Evolutionary conservation across 2,329 filamentous ascomycete genomes (phyloP).

Genomic region (Epichloe scottii): DNA sequence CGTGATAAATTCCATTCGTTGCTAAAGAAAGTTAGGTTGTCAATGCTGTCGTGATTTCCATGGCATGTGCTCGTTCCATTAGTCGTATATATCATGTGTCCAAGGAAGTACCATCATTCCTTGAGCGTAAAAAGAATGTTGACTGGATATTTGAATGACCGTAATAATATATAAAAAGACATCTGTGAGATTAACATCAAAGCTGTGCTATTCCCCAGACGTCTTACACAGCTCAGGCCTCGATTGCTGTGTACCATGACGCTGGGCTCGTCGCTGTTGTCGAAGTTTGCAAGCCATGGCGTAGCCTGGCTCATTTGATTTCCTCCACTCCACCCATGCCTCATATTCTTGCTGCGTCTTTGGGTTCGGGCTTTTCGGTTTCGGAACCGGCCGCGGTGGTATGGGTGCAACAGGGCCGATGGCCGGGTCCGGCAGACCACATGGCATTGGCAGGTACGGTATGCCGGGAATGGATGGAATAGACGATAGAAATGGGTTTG

Average conservation of each 20-base stretch:
- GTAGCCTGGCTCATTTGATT: slow-evolving; percentile 34
- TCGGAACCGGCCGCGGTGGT: slow-evolving; percentile 18
- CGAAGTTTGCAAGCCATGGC: slow-evolving; percentile 32
- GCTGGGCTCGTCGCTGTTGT: slow-evolving; percentile 26
- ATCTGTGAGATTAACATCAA: background rate
- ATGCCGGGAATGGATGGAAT: background rate
- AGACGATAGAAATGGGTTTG: background rate
- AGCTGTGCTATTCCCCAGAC: background rate
- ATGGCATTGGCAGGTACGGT: background rate
- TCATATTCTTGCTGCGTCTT: slow-evolving; percentile 33
- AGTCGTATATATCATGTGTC: background rate
- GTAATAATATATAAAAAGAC: background rate
- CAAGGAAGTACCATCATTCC: background rate
- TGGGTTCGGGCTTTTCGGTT: slow-evolving; percentile 29
- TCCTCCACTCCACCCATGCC: slow-evolving; percentile 35
- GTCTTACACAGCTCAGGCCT: background rate
- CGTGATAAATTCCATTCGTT: background rate
- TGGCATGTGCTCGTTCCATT: background rate
- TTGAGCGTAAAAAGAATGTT: background rate
- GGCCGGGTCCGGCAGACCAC: background rate
- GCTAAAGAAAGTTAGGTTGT: background rate
- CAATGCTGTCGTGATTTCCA: background rate
- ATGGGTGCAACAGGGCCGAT: background rate
- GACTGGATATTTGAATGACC: background rate
- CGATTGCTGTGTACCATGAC: slow-evolving; percentile 8